Base-by-base conservation (phyloP, 1,139 yeast species). In the Pichia sp. region DNA sequence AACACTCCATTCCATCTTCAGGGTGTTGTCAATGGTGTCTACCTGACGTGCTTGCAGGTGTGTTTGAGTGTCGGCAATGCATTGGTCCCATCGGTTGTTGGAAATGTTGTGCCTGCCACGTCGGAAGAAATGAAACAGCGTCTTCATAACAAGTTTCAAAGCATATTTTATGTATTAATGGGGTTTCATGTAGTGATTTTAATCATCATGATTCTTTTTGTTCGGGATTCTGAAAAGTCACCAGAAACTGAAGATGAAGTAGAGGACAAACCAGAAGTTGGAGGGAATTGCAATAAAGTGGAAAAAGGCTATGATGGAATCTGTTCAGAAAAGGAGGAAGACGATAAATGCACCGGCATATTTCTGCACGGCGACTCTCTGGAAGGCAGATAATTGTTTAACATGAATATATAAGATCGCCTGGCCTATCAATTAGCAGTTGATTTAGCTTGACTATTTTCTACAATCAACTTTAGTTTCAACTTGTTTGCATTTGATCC, bases 21-120 rank as follows among this genome's bases (percentile, higher is more conserved):
- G 45, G 72, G 72, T n/a, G 64, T 62, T 31, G 70, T 71, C 2
- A 61, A 67, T 5, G 74, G 72, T 3, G 59, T 71, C 19, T 61
- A 64, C 43, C 68, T 64, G 51, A 67, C 73, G 0, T 54, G 61
- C 34, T 66, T 67, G 1, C 75, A 72, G 52, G 53, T 67, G 13
- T 67, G 67, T 4, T 54, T 64, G 6, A 59, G 69, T 19, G 41
- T 70, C 31, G 65, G 64, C 4, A 58, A 62, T 50, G 67, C 72
- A 10, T 54, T 67, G 10, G 57, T 64, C 3, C 59, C 70, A 0
- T 65, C 70, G 0, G 53, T 67, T 19, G 36, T 64, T 1, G 70
- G 68, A 15, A 54, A 59, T 45, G 8, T 58, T 19, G 5, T 7
- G 8, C 11, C 34, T 10, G 57, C 64, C 5, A 55, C 52, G 13